These are phyloP conservation scores for Cucurbita maxima DNA, from an alignment of 306 rosid genomes.

Conservation along the genomic window DNA sequence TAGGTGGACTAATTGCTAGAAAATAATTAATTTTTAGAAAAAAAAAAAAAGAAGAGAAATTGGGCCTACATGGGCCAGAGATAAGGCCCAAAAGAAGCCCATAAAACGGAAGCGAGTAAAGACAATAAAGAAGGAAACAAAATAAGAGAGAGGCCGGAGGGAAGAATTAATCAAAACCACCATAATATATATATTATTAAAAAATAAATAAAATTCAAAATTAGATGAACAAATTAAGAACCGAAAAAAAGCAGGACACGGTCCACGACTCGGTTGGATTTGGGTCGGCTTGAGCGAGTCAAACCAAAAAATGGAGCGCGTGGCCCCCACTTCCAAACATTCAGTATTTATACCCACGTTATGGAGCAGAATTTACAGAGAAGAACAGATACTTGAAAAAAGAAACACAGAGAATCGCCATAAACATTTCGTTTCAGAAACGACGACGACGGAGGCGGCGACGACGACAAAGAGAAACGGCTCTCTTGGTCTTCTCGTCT, in stretches of 20 bases:
- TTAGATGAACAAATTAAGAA: not conserved
- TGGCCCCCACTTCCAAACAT: slow-evolving; percentile 18
- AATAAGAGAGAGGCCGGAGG: too few relatives aligned
- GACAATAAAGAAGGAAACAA: too few relatives aligned
- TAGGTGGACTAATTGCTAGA: too few relatives aligned
- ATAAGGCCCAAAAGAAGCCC: too few relatives aligned
- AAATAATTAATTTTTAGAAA: too few relatives aligned
- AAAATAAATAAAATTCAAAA: not conserved
- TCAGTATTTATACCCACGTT: slow-evolving; percentile 3
- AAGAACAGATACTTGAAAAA: not conserved
- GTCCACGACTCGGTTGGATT: not conserved
- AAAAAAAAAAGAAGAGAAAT: too few relatives aligned
- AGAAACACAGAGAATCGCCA: not conserved
- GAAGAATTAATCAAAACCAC: too few relatives aligned
- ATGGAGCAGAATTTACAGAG: not conserved
- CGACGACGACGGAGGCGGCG: not conserved
- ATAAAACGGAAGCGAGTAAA: too few relatives aligned
- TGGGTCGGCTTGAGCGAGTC: slow-evolving; percentile 22
- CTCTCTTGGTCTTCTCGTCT: not conserved
- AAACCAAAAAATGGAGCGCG: slow-evolving; percentile 31
- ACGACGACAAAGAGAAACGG: slow-evolving; percentile 2
- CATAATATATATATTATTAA: too few relatives aligned
- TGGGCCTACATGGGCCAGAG: too few relatives aligned
- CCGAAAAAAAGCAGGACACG: not conserved
- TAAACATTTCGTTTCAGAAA: not conserved